Base-by-base conservation (phyloP, 768 basidiomycete species). In the Serpula lacrymans region DNA sequence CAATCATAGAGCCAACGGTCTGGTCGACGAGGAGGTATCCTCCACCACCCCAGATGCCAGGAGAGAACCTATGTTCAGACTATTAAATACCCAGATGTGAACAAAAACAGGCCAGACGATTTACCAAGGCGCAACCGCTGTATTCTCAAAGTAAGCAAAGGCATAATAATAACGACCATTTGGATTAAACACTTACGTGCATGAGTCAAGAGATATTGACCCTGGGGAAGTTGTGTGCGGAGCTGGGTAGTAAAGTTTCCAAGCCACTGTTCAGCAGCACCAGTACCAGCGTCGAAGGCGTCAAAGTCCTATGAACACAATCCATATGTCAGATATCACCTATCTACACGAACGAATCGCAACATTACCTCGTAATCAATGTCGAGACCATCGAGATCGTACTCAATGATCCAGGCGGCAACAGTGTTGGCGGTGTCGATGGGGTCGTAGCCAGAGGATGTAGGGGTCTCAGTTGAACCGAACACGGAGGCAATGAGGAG, bases 401-500 rank as follows among this genome's bases (percentile, higher is more conserved):
- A 75, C 45, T 70, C 40, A 25, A 61, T 66, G 25, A 77, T 75
- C 63, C 64, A 75, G 6, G 57, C 53, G 6, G 71, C 74, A 52
- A 78, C 61, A 5, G 58, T 61, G 44, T 67, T 63, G 1, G 75
- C 75, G 5, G 59, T 58, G 21, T 33, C 38, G 23, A 63, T 59
- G 2, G 75, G 62, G 42, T 75, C 62, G 4, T 51, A 49, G 20
- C 68, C 69, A 3, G 55, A 53, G 2, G 68, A 59, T 3, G 73
- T 77, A 2, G 75, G 75, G 1, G 60, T 57, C 39, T 62, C 51
- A 3, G 57, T 59, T 9, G 73, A 65, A 5, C 75, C 75, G 46
- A 81, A 81, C 3, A 63, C 67, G 32, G 76, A 75, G 4, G 81
- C 79, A 38, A 82, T 68, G 33, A 82, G 51, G 16, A 71, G 73